Percentiles rank a stretch among this genome's conserved stretches.
Evolutionary conservation across 202 grass and related monocot genomes (phyloP).

Genomic region (Dendrocalamus latiflorus): DNA sequence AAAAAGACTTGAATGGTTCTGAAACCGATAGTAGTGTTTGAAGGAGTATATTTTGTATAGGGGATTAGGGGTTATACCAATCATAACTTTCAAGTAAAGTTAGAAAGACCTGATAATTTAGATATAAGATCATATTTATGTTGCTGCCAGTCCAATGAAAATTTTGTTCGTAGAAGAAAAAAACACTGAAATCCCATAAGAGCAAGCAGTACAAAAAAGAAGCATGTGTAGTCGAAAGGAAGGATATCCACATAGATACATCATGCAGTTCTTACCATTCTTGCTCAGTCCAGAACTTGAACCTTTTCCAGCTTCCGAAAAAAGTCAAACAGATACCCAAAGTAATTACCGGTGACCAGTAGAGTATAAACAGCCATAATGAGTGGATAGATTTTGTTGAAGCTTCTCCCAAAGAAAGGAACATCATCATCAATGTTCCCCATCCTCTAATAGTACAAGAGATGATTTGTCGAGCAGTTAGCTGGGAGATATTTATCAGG

Average conservation of each 20-base stretch:
- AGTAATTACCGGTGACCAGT: too few relatives aligned
- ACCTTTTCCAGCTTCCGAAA: constrained; percentile 93
- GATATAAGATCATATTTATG: neutral
- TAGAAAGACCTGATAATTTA: neutral
- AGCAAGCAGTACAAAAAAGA: neutral
- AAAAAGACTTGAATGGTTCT: too few relatives aligned
- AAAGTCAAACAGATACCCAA: too few relatives aligned
- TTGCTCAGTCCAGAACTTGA: constrained; percentile 87
- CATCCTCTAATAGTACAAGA: too few relatives aligned
- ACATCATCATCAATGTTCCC: too few relatives aligned
- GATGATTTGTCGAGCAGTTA: constrained; percentile 7
- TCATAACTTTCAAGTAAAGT: too few relatives aligned
- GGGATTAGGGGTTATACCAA: too few relatives aligned
- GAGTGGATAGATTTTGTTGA: too few relatives aligned
- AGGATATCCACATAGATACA: constrained; percentile 23
- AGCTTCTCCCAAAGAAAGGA: too few relatives aligned
- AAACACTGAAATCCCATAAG: neutral
- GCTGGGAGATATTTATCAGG: neutral
- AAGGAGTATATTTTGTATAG: too few relatives aligned
- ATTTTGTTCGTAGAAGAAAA: neutral
- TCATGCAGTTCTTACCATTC: constrained; percentile 64
- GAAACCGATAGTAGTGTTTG: too few relatives aligned
- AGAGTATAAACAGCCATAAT: too few relatives aligned
- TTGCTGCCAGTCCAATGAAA: neutral
- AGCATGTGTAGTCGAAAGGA: neutral